Percentiles rank a stretch among this genome's conserved stretches.
Conservation (phyloP, 129 eudicot species). For the Lactuca saligna region DNA sequence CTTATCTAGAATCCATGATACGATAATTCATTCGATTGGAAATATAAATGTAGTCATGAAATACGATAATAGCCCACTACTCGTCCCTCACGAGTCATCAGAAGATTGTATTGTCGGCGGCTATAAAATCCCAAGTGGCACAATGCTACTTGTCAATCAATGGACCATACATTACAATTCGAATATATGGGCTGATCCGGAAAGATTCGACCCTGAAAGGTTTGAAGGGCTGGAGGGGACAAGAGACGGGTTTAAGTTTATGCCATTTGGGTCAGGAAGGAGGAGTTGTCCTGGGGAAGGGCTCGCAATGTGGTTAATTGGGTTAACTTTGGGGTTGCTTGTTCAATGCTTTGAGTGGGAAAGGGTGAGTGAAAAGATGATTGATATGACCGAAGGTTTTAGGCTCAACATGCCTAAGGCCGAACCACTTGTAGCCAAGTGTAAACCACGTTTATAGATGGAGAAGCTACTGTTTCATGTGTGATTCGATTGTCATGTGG, state of each 20-base stretch:
- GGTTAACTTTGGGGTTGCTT: slow-evolving; percentile 30
- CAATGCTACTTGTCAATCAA: slow-evolving; percentile 32
- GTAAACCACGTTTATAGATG: slow-evolving; percentile 27
- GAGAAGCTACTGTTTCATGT: slow-evolving; percentile 15
- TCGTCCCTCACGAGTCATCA: slow-evolving; percentile 33
- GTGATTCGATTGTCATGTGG: neutral
- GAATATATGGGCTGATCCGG: slow-evolving; percentile 28
- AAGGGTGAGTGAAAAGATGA: slow-evolving; percentile 22
- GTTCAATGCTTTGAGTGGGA: slow-evolving; percentile 45
- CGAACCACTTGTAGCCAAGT: slow-evolving; percentile 25
- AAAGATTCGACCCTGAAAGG: slow-evolving; percentile 36
- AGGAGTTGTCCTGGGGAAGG: slow-evolving; percentile 45
- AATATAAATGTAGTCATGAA: too few species aligned
- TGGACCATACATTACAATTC: slow-evolving; percentile 42
- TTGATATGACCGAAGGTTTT: slow-evolving; percentile 30
- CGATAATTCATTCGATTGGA: too few species aligned
- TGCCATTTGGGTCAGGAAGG: slow-evolving; percentile 48
- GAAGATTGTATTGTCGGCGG: slow-evolving; percentile 32
- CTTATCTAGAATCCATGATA: too few species aligned
- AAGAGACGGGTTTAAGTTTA: slow-evolving; percentile 30
- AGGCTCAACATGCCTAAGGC: slow-evolving; percentile 33
- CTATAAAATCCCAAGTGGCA: slow-evolving; percentile 26
- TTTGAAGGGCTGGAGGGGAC: slow-evolving; percentile 21
- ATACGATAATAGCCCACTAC: too few species aligned
- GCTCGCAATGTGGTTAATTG: slow-evolving; percentile 21